Evolutionary conservation across 2,329 filamentous ascomycete species (phyloP).

Genomic region (Aureobasidium lini): DNA sequence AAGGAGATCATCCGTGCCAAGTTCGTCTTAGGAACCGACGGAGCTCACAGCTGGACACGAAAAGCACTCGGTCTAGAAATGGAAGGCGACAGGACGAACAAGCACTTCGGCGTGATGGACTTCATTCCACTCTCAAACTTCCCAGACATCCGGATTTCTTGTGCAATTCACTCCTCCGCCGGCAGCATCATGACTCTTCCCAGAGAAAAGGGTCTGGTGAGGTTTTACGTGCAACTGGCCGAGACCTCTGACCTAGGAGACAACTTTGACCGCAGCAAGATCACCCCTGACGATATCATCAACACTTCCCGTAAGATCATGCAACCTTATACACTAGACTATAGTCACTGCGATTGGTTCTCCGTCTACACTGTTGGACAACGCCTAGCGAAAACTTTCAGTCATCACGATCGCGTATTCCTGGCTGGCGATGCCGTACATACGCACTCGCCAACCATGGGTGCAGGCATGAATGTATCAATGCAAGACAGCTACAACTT

Average conservation of each 20-base stretch:
- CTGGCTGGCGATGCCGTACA: conserved; percentile 41
- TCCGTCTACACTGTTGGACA: conserved; percentile 45
- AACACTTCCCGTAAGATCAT: conserved; percentile 51
- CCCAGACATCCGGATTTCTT: conserved; percentile 70
- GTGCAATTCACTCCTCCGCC: conserved; percentile 60
- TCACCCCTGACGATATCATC: conserved; percentile 57
- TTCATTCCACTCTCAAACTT: conserved; percentile 23
- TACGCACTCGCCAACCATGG: conserved; percentile 31
- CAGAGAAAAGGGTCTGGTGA: conserved; percentile 26
- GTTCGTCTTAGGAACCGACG: conserved; percentile 19
- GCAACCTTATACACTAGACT: conserved; percentile 38
- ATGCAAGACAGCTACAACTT: conserved; percentile 40
- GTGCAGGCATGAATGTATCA: conserved; percentile 42
- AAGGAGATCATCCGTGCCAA: conserved; percentile 15
- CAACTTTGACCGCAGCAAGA: conserved; percentile 30
- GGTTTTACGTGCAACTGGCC: conserved; percentile 28
- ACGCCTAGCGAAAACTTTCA: conserved; percentile 40
- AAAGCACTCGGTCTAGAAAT: conserved; percentile 20
- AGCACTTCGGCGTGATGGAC: conserved; percentile 26
- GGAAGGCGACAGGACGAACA: conserved; percentile 22
- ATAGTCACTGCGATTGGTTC: conserved; percentile 44
- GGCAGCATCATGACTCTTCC: conserved; percentile 75
- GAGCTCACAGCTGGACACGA: conserved; percentile 19
- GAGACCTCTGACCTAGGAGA: conserved; percentile 21
- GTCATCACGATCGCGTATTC: conserved; percentile 36